phyloP scores from a whole-genome alignment of 2,329 filamentous ascomycete species.

The Fusarium temperatum region DNA sequence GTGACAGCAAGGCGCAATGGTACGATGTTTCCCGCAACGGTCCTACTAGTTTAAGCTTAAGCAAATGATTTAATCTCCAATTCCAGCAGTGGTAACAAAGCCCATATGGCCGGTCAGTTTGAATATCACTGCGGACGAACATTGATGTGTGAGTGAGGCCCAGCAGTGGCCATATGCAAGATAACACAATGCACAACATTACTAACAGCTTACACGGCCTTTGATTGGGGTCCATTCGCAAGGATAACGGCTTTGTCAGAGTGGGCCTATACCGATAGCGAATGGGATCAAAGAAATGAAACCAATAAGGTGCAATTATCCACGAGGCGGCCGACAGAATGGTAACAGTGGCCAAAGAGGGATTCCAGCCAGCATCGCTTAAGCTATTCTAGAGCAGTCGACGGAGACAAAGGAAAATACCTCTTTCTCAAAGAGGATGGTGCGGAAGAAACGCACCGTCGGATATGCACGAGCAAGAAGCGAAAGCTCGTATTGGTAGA shows the following conservation, averaged over 20 bases:
- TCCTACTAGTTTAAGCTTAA: too few species aligned
- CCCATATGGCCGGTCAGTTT: too few species aligned
- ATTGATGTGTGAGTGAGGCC: too few species aligned
- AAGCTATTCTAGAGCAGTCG: background rate
- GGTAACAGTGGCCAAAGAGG: background rate
- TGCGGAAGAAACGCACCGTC: background rate
- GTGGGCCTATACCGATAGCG: background rate
- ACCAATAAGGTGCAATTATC: accelerated
- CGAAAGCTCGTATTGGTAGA: background rate
- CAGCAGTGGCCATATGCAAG: too few species aligned
- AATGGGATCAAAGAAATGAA: background rate
- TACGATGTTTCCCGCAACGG: too few species aligned
- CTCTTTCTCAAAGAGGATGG: background rate
- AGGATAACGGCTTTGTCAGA: background rate
- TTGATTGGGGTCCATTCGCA: background rate
- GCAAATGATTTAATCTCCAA: too few species aligned
- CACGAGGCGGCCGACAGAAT: background rate
- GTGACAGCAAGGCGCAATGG: too few species aligned
- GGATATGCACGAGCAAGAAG: too few species aligned
- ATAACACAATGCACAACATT: background rate
- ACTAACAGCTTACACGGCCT: background rate
- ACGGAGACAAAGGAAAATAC: background rate
- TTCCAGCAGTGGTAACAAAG: too few species aligned
- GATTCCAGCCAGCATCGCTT: background rate
- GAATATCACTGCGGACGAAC: too few species aligned